Evolutionary conservation across 1,284 basidiomycete genomes (phyloP), one percentile per base, ranked within the genome.

Genomic region (Mycosarcoma maydis): DNA sequence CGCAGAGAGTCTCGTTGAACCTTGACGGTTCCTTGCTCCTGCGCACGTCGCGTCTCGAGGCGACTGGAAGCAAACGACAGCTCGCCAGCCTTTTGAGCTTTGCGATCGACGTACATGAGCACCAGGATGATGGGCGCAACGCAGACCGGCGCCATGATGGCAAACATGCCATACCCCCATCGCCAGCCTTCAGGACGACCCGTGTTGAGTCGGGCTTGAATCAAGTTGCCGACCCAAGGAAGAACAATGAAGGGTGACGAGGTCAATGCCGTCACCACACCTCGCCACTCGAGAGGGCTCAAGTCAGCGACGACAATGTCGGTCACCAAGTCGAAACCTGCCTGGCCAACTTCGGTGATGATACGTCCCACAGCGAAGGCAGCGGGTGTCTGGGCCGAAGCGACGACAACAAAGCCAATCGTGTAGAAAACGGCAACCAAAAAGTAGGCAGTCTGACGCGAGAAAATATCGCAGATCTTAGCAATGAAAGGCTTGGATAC

Each of bases 81-180:
- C 29, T 58, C 69, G n/a, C 82, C 82, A 6, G 79, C 50, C 37
- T 77, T 78, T 33, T 77, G 77, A 16, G 83, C 83, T 30, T 73
- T 74, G 20, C 61, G 39, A 54, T 83, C 80, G 9, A 80, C 82
- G 73, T 80, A 82, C 72, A 80, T 82, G 44, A 85, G 73, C 13
- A 83, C 75, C 4, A 76, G 17, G 50, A 77, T 67, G 45, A 67
- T 62, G 5, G 78, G 72, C 0, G 67, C 39, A 26, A 78, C 54
- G 36, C 32, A 48, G 13, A 52, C 59, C 9, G 69, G 67, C 9
- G 54, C 50, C 41, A 72, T 65, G 58, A 72, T 72, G 59, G 45
- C 38, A 48, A 67, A 67, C 62, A 67, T 67, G 34, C 62, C 62
- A 22, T 60, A 67, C 5, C 68, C 68, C 65, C 68, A 71, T 20